Evolutionary conservation across 108 stramenopile genomes (phyloP), one percentile per base, ranked within the genome.

Genomic region (Discostella pseudostelligera): DNA sequence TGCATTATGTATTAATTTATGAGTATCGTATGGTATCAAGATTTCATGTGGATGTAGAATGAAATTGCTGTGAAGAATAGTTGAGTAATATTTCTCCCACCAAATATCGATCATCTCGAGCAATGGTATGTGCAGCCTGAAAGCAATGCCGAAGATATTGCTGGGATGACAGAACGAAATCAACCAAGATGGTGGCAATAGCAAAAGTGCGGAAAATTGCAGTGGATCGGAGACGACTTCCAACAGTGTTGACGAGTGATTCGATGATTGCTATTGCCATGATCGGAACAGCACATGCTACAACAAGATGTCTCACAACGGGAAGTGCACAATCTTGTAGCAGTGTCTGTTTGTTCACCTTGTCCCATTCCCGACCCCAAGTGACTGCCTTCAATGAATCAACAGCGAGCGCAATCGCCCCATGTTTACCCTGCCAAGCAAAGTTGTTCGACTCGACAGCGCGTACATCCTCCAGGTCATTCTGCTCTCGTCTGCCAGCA

Each of bases 31-130:
- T n/a, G n/a, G 4, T 13, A 40, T 32, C 2, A 51, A 25, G 51
- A 54, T 55, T 39, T 47, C 28, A 56, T 66, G 65, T 37, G 36
- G 35, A 9, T 58, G 12, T 57, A 8, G 46, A 43, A 39, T 19
- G 48, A 13, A n/a, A n/a, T n/a, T 56, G 39, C 22, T 37, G 39
- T 44, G 79, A 70, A 11, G 69, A 56, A 59, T 88, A 88, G 58
- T 88, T 88, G 71, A 84, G 40, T 2, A 93, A 81, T 14, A 87
- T 51, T 62, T 93, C 84, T 14, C 92, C 92, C 22, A 87, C 76
- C 49, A 93, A 69, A 58, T 90, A 93, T 43, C 87, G 80, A 72
- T 90, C 88, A 49, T 93, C 92, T n/a, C 92, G 69, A 4, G 92
- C 92, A 42, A 86, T 81, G 39, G 86, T 76, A 63, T 93, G 92